These are phyloP conservation scores for Rhypophila decipiens DNA, from an alignment of 495 filamentous ascomycete species.

Conservation along the genomic window DNA sequence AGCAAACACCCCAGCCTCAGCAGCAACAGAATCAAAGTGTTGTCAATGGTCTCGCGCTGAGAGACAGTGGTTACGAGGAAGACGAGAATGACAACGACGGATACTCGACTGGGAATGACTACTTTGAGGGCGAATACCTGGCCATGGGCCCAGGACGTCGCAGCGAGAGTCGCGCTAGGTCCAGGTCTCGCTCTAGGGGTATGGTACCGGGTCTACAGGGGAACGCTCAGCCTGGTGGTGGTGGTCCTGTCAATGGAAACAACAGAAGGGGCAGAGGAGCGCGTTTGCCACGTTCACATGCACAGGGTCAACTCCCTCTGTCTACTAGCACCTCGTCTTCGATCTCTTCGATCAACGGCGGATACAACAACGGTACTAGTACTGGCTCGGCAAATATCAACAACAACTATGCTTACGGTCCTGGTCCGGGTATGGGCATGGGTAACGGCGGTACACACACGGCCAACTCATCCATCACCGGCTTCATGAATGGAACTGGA, in stretches of 20 bases:
- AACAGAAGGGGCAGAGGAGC: slow-evolving; percentile 13
- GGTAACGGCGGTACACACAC: no score
- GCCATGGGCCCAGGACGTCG: slow-evolving; percentile 3
- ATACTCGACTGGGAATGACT: slow-evolving; percentile 21
- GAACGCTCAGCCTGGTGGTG: background rate
- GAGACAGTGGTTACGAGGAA: slow-evolving; percentile 13
- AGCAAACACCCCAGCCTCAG: background rate
- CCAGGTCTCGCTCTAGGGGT: background rate
- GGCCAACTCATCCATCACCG: no score
- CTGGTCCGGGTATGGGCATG: background rate
- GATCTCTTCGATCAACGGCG: no score
- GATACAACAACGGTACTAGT: no score
- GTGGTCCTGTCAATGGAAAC: background rate
- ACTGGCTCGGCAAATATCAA: no score
- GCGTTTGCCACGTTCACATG: no score
- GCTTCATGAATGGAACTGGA: no score
- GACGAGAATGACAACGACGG: slow-evolving; percentile 27
- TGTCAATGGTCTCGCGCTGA: background rate
- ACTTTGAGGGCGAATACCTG: slow-evolving; percentile 23
- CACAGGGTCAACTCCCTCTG: background rate
- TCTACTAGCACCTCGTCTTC: no score
- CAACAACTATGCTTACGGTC: no score
- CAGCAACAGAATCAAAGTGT: background rate
- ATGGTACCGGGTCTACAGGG: no score
- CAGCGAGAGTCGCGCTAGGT: slow-evolving; percentile 5